A percentile compares a stretch with the other conserved stretches of the same genome.
Conservation (phyloP, 2,329 filamentous ascomycete species). For the Sporothrix brunneoviolacea region DNA sequence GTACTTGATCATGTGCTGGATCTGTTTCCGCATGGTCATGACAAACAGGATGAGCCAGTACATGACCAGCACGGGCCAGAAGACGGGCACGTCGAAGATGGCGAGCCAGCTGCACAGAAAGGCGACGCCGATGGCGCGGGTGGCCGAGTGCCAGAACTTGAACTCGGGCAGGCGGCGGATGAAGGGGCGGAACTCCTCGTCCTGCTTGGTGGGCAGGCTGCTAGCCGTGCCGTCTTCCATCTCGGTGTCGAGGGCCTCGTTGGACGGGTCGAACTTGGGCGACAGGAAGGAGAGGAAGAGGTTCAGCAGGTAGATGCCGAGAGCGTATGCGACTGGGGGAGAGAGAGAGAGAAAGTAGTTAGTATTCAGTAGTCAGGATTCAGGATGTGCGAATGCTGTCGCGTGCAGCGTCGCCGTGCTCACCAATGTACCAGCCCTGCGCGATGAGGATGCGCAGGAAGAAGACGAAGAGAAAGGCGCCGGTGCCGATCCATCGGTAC, state of each 20-base stretch:
- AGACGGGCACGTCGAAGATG: conserved; percentile 93
- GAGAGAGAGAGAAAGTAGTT: too few relatives aligned
- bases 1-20: conserved; percentile 99
- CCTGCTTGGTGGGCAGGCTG: conserved; percentile 83
- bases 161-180: conserved; percentile 95
- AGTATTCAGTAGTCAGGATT: too few relatives aligned
- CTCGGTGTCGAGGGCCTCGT: conserved; percentile 83
- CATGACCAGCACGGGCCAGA: conserved; percentile 97
- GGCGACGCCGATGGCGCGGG: conserved; percentile 72
- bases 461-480: conserved; percentile 67
- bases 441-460: conserved; percentile 83
- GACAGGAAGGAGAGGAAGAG: conserved; percentile 97
- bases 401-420: conserved; percentile 20
- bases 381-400: background rate
- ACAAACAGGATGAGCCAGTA: conserved; percentile 98
- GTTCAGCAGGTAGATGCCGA: conserved; percentile 98
- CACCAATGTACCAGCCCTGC: conserved; percentile 98
- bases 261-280: conserved; percentile 97
- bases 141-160: conserved; percentile 99
- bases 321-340: conserved; percentile 80
- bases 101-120: conserved; percentile 90
- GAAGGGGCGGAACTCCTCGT: conserved; percentile 97
- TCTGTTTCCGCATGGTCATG: conserved; percentile 97
- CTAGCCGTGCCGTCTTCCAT: conserved; percentile 87
- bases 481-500: conserved; percentile 90